These are phyloP conservation scores for Clonostachys rosea DNA, from an alignment of 2,329 filamentous ascomycete genomes.

Conservation along the genomic window DNA sequence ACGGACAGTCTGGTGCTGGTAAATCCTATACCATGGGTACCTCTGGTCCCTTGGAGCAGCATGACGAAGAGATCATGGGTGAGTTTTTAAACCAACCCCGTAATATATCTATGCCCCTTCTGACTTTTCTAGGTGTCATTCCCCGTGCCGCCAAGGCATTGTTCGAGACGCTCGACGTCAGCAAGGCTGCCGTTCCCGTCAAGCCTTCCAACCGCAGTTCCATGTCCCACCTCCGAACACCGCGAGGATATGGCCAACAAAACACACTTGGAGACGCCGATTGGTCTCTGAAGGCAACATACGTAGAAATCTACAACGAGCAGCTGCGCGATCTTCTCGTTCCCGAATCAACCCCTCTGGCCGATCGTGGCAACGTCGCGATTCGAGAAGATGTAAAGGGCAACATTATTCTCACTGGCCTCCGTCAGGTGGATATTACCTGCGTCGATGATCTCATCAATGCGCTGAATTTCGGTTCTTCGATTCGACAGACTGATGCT, in stretches of 20 bases:
- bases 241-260: conserved; percentile 59
- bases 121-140: conserved; percentile 68
- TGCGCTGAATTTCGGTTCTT: conserved; percentile 86
- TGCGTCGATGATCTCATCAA: conserved; percentile 87
- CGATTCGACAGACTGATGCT: conserved; percentile 92
- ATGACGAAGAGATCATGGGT: conserved; percentile 72
- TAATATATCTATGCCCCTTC: conserved; percentile 5
- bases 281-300: conserved; percentile 92
- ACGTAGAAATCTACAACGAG: conserved; percentile 98
- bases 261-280: conserved; percentile 60
- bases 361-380: conserved; percentile 74
- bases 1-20: conserved; percentile 94
- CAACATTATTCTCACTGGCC: conserved; percentile 87
- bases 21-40: conserved; percentile 99
- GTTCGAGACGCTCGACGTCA: conserved; percentile 78
- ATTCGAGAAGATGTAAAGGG: conserved; percentile 94
- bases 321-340: conserved; percentile 86
- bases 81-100: conserved; percentile 27
- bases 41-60: conserved; percentile 76
- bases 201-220: conserved; percentile 52
- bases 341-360: conserved; percentile 61
- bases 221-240: conserved; percentile 75
- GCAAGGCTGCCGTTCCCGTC: conserved; percentile 39
- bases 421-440: conserved; percentile 84
- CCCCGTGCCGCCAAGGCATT: conserved; percentile 81